Conservation (phyloP, 345 rosid genomes). For the Salix caprea region DNA sequence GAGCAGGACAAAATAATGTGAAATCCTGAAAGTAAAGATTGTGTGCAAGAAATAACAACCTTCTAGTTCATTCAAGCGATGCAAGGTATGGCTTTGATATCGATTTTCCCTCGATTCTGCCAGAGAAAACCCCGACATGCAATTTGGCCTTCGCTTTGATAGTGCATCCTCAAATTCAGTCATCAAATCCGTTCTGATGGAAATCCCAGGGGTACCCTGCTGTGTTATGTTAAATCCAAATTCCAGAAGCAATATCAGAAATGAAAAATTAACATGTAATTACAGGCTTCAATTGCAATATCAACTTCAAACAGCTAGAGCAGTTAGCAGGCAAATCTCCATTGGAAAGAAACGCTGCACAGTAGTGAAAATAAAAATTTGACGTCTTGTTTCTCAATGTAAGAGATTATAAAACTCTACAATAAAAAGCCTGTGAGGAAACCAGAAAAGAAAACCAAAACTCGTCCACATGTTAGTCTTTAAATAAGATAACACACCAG, state of each 20-base stretch:
- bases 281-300: background rate
- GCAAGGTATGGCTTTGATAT: constrained; percentile 51
- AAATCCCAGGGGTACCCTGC: constrained; percentile 40
- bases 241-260: constrained; percentile 4
- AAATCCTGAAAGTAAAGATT: background rate
- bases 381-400: background rate
- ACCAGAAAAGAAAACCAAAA: background rate
- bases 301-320: background rate
- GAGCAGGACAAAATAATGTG: background rate
- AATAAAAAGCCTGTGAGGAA: background rate
- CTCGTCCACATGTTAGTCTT: background rate
- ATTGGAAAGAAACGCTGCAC: background rate
- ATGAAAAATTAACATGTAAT: background rate
- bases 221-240: constrained; percentile 16
- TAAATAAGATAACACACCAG: background rate
- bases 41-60: constrained; percentile 39
- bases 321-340: background rate
- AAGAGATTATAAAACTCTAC: background rate
- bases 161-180: constrained; percentile 80
- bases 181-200: constrained; percentile 58
- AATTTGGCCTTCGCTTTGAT: constrained; percentile 50
- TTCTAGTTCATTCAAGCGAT: constrained; percentile 80
- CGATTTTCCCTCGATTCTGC: constrained; percentile 47
- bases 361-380: background rate
- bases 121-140: constrained; percentile 54